Evolutionary conservation across 1,284 basidiomycete genomes (phyloP).

Genomic region (Boletus mariae): DNA sequence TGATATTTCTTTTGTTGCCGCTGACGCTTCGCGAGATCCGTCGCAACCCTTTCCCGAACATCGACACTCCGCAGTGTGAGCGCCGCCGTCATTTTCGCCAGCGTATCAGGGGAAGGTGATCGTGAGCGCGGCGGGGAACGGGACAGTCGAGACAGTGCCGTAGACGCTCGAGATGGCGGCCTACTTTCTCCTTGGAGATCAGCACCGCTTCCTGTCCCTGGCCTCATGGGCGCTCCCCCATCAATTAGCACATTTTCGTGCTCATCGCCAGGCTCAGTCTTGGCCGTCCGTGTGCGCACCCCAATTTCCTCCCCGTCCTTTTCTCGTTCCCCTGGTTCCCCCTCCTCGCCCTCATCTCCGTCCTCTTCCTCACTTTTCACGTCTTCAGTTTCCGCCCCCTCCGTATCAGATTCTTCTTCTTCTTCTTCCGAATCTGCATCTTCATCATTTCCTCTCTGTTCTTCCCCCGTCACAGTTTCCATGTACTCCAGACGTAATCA

Average conservation of each 20-base stretch:
- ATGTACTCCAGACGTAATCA: slow-evolving; percentile 50
- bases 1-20: slow-evolving; percentile 72
- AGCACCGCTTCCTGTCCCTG: slow-evolving; percentile 2
- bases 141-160: slow-evolving; percentile 32
- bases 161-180: slow-evolving; percentile 23
- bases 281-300: slow-evolving; percentile 20
- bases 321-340: slow-evolving; percentile 1
- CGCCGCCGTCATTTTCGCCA: slow-evolving; percentile 35
- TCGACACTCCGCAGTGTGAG: slow-evolving; percentile 27
- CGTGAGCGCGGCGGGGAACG: slow-evolving; percentile 49
- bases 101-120: slow-evolving; percentile 36
- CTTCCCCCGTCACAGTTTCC: slow-evolving; percentile 53
- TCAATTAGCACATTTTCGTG: slow-evolving; percentile 8
- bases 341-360: slow-evolving; percentile 27
- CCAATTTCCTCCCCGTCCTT: slow-evolving; percentile 20
- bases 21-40: slow-evolving; percentile 63
- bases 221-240: slow-evolving; percentile 2
- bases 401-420: slow-evolving; percentile 33
- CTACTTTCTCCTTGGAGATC: slow-evolving; percentile 27
- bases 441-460: slow-evolving; percentile 35
- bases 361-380: slow-evolving; percentile 30
- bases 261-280: slow-evolving; percentile 23
- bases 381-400: slow-evolving; percentile 36
- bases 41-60: slow-evolving; percentile 58
- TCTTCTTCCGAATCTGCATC: slow-evolving; percentile 27